A percentile compares a stretch with the other conserved stretches of the same genome.
These are phyloP conservation scores for Bertia moriformis DNA, from an alignment of 2,329 filamentous ascomycete species.

Conservation along the genomic window DNA sequence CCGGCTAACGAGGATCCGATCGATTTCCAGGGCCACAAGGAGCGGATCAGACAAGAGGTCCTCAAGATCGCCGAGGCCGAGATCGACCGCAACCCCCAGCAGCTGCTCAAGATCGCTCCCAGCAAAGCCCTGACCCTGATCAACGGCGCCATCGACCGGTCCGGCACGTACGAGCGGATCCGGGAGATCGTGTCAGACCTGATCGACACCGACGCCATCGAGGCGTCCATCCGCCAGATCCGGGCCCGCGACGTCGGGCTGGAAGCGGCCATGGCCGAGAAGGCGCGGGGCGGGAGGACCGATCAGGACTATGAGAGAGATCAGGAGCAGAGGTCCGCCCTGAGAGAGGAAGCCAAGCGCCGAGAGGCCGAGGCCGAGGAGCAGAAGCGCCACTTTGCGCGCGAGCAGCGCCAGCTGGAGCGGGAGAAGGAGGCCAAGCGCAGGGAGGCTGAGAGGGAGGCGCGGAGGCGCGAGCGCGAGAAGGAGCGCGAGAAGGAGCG, in stretches of 20 bases:
- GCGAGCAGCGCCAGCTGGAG: slow-evolving; percentile 36
- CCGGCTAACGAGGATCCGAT: slow-evolving; percentile 3
- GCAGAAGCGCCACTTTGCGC: slow-evolving; percentile 42
- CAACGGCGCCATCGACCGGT: slow-evolving; percentile 64
- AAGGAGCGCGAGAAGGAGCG: slow-evolving; percentile 17
- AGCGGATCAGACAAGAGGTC: too few species aligned
- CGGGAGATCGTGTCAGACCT: slow-evolving; percentile 52
- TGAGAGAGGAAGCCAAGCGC: slow-evolving; percentile 42
- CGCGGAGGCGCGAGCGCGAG: slow-evolving; percentile 28
- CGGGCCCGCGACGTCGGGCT: slow-evolving; percentile 54
- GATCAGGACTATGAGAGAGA: slow-evolving; percentile 59
- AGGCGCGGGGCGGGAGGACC: slow-evolving; percentile 50
- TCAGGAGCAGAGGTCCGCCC: slow-evolving; percentile 38
- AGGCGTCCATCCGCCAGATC: slow-evolving; percentile 54
- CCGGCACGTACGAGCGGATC: slow-evolving; percentile 60
- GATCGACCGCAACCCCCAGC: slow-evolving; percentile 58
- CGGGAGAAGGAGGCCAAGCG: slow-evolving; percentile 25
- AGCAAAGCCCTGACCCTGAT: slow-evolving; percentile 62
- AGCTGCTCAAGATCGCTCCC: slow-evolving; percentile 59
- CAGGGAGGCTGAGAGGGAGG: slow-evolving; percentile 47
- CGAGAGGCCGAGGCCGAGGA: slow-evolving; percentile 46
- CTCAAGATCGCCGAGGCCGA: slow-evolving; percentile 58
- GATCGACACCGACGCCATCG: slow-evolving; percentile 55
- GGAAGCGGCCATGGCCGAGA: slow-evolving; percentile 52
- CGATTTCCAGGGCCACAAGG: slow-evolving; percentile 49